Conservation (phyloP, 1,139 yeast genomes). For the Kodamaea plutei region DNA sequence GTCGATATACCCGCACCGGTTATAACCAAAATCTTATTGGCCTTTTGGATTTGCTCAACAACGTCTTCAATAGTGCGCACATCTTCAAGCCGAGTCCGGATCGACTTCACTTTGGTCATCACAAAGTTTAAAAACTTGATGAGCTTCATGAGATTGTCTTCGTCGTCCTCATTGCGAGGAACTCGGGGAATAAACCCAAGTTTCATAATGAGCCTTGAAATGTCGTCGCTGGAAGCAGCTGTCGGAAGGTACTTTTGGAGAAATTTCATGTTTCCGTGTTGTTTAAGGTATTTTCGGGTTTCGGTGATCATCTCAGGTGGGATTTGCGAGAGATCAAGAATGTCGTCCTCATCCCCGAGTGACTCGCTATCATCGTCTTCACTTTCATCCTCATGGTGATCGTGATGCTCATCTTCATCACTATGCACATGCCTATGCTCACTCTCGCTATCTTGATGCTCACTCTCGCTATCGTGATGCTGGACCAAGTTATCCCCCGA, state of each 20-base stretch:
- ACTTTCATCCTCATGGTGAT: conserved; percentile 2
- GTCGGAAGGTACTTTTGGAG: conserved; percentile 58
- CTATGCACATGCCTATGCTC: conserved; percentile 4
- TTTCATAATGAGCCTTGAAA: conserved; percentile 43
- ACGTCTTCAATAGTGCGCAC: conserved; percentile 63
- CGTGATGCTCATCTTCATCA: conserved; percentile 3
- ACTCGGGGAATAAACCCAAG: conserved; percentile 52
- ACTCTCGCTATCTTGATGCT: background rate
- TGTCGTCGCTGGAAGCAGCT: conserved; percentile 52
- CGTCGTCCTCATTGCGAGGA: conserved; percentile 30
- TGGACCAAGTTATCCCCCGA: background rate
- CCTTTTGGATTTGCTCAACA: conserved; percentile 45
- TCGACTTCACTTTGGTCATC: conserved; percentile 53
- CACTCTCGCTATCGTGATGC: background rate
- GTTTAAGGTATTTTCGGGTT: conserved; percentile 57
- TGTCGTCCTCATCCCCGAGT: too few species aligned
- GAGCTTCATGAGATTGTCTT: conserved; percentile 43
- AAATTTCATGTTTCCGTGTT: conserved; percentile 57
- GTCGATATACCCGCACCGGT: conserved; percentile 98
- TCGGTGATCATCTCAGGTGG: conserved; percentile 21
- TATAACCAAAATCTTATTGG: conserved; percentile 68
- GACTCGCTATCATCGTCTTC: conserved; percentile 4
- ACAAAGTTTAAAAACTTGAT: conserved; percentile 55
- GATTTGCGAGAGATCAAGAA: conserved; percentile 8
- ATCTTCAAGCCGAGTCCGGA: conserved; percentile 49